These are phyloP conservation scores for Syzygium grande DNA, from an alignment of 345 rosid genomes.

Conservation along the genomic window DNA sequence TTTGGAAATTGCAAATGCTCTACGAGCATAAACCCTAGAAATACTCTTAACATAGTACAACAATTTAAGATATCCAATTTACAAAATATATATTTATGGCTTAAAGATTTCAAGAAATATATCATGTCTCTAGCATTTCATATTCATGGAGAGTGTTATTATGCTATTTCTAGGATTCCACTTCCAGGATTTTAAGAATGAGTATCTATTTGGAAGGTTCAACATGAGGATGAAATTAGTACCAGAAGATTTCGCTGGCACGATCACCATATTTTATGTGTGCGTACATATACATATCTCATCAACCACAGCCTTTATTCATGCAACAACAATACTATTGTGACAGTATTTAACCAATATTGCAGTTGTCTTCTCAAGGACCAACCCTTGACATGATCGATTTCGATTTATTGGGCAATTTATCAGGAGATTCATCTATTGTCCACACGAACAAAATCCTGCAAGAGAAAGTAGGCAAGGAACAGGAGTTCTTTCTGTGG, in stretches of 20 bases:
- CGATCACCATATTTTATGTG: constrained; percentile 55
- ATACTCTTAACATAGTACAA: too few relatives aligned
- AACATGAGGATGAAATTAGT: constrained; percentile 55
- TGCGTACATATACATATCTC: neutral
- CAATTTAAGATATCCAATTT: too few relatives aligned
- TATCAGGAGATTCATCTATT: constrained; percentile 45
- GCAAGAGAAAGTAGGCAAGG: constrained; percentile 48
- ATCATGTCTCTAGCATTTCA: too few relatives aligned
- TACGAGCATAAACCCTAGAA: too few relatives aligned
- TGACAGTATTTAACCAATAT: too few relatives aligned
- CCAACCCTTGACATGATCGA: constrained; percentile 53
- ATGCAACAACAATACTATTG: neutral
- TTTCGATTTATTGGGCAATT: constrained; percentile 54
- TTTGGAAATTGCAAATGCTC: too few relatives aligned
- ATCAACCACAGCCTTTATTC: neutral
- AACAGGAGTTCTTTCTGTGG: constrained; percentile 52
- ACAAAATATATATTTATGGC: too few relatives aligned
- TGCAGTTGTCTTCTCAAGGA: constrained; percentile 41
- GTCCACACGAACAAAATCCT: constrained; percentile 43
- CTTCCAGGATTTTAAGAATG: neutral
- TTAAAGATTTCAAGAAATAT: too few relatives aligned
- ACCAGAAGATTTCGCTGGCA: constrained; percentile 55
- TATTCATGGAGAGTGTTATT: too few relatives aligned
- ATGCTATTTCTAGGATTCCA: too few relatives aligned
- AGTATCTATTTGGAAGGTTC: constrained; percentile 41